Evolutionary conservation across 495 filamentous ascomycete genomes (phyloP), one percentile per base, ranked within the genome.

Genomic region (Letharia columbiana): DNA sequence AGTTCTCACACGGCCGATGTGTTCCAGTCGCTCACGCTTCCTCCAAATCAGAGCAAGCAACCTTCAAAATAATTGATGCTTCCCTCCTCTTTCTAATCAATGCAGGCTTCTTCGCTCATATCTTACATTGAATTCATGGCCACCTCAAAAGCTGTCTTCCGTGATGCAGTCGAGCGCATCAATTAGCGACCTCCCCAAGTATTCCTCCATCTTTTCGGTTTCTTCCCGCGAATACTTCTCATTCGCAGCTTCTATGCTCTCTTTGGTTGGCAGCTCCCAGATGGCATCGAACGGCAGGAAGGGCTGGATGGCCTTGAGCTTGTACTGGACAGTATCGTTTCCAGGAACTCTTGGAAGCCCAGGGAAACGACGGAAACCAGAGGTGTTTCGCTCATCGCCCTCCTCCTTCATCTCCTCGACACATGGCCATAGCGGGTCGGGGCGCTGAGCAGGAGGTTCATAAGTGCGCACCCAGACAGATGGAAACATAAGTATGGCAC

Each of bases 311-410:
- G 20, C 49, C 39, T 50, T 67, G 47, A 71, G 69, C 63, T 74
- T 74, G 68, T 70, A 76, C 31, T 62, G 69, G 10, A 72, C 72
- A 35, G 74, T 75, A 9, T 66, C 52, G 50, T 76, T 74, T n/a
- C 69, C 75, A 2, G 74, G 72, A 11, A 66, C 64, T 57, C 75
- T 60, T 10, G 75, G 75, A 23, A 76, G 57, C 12, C 70, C 72
- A 23, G 60, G 71, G 61, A 71, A 76, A 9, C 74, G 68, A 15
- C 69, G 64, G 62, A 69, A 74, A 18, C 68, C 62, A 50, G 72
- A 75, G 6, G 66, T 73, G 18, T 65, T 65, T n/a, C 75, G 66
- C 47, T 74, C 66, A 40, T 74, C 67, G 23, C 74, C 74, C 60
- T 76, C 74, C 41, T 75, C 72, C 61, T 70, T 70, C 64, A 73